phyloP scores from a whole-genome alignment of 208 protist species.

The Trichomonas gallinae region DNA sequence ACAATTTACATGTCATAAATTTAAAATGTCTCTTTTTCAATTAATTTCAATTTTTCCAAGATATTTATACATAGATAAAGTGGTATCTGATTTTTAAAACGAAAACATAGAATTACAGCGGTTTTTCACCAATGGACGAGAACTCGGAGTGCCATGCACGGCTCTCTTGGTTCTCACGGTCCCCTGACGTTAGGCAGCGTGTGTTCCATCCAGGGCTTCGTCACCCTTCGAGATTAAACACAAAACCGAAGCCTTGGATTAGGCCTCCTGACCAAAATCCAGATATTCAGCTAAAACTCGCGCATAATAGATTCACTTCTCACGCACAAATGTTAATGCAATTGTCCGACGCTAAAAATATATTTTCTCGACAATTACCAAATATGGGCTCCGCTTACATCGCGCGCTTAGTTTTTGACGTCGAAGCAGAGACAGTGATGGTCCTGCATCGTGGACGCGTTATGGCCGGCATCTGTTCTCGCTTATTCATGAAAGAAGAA shows the following conservation, averaged over 20 bases:
- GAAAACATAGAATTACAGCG: too few relatives aligned
- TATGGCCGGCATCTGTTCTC: constrained; percentile 61
- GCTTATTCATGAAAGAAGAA: constrained; percentile 47
- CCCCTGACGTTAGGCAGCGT: neutral
- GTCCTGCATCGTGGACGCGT: constrained; percentile 31
- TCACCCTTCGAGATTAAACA: neutral
- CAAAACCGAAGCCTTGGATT: neutral
- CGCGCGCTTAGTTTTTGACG: constrained; percentile 54
- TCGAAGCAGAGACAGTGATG: neutral
- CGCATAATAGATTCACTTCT: neutral
- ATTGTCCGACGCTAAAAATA: constrained; percentile 54
- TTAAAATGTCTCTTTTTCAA: too few relatives aligned
- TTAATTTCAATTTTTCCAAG: too few relatives aligned
- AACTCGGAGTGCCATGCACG: neutral
- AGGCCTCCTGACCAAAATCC: neutral
- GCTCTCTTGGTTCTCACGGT: neutral
- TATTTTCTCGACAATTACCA: constrained; percentile 63
- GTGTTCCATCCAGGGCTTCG: neutral
- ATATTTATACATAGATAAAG: too few relatives aligned
- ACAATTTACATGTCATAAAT: too few relatives aligned
- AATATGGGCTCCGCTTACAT: constrained; percentile 71
- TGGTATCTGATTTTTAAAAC: too few relatives aligned
- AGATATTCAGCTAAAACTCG: neutral
- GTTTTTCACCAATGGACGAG: neutral
- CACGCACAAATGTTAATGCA: constrained; percentile 23